Evolutionary conservation across 169 alveolate genomes (phyloP), one percentile per base, ranked within the genome.

Genomic region (Cryptosporidium muris): DNA sequence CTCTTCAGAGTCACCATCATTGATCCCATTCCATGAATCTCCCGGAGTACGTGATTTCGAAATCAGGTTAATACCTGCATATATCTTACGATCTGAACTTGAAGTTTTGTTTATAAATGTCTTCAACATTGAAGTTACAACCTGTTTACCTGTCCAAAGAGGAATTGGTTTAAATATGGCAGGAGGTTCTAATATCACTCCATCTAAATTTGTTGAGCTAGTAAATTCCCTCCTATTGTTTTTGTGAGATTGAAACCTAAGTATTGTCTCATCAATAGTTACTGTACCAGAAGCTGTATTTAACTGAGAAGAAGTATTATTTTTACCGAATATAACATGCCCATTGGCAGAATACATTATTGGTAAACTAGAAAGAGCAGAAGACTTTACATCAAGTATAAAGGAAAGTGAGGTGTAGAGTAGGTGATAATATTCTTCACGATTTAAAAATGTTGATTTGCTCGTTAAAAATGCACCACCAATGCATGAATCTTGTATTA

Each of bases 91-190:
- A 6, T 74, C 62, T 1, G 58, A 58, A 34, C 85, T 74, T 25
- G 60, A 66, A 6, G 60, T 60, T 52, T 43, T 56, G 36, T 74
- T 58, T 11, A 74, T 62, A 16, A 74, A 25, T 4, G 85, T 74
- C 36, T 74, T 74, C 47, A 74, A 74, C 34, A 74, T 54, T 25
- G 85, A 74, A 34, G 85, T 74, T 12, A 74, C 40, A 4, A 74
- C 95, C 89, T 97, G 98, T 82, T 98, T 98, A 36, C 99, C 99
- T 4, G 99, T 96, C 99, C 99, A 98, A 54, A 93, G 63, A 45
- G 81, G 88, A 52, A 88, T 89, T 2, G 99, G 99, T 65, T 94
- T 95, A 14, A 97, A 58, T 7, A 97, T 91, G 4, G 99, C 95
- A 16, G 99, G 99, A 14, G 95, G 95, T 66, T 92, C 96, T 25